Conservation (phyloP, 345 rosid genomes). For the Eucalyptus coolabah region DNA sequence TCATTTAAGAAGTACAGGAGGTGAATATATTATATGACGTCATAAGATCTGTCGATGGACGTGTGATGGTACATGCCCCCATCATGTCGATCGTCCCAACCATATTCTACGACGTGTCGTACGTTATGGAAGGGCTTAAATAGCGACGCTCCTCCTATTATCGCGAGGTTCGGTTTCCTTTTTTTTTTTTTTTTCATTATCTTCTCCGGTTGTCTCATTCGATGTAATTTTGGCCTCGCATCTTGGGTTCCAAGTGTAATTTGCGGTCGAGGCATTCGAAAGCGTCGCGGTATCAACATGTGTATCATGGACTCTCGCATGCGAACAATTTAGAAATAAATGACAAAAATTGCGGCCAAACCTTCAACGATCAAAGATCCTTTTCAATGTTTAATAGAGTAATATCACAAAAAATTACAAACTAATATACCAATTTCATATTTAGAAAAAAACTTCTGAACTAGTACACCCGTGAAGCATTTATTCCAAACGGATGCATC, state of each 20-base stretch:
- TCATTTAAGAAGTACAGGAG: neutral
- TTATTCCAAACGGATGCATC: fast-evolving
- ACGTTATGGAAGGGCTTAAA: neutral
- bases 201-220: neutral
- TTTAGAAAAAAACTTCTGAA: no score
- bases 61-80: neutral
- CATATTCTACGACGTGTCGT: neutral
- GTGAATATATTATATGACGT: neutral
- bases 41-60: neutral
- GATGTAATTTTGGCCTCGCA: neutral
- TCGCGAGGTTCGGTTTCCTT: neutral
- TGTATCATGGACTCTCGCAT: neutral
- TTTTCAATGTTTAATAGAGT: neutral
- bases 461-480: fast-evolving
- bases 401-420: fast-evolving
- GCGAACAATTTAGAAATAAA: neutral
- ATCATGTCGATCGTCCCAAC: neutral
- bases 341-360: neutral
- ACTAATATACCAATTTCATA: fast-evolving
- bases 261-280: neutral
- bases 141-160: neutral
- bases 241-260: neutral
- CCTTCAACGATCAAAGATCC: neutral
- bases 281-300: neutral
- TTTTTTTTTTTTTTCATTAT: neutral